These are phyloP conservation scores for Posidonia australis DNA, from an alignment of 106 monocot species.

Conservation along the genomic window DNA sequence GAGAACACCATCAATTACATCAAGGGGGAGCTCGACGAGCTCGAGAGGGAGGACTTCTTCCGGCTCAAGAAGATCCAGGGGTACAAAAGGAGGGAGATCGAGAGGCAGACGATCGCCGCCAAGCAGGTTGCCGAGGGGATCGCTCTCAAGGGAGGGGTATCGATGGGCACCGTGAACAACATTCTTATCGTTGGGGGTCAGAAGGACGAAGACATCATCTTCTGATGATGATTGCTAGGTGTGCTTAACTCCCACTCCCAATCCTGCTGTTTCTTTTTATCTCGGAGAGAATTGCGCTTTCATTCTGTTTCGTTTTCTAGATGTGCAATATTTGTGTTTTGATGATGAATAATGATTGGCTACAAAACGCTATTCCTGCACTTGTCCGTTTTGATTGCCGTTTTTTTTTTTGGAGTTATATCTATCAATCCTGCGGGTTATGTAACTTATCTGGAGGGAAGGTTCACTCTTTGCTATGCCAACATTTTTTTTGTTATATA, in stretches of 20 bases:
- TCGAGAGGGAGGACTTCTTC: constrained; percentile 97
- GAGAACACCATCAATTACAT: constrained; percentile 96
- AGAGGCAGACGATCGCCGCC: constrained; percentile 43
- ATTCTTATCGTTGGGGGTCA: constrained; percentile 41
- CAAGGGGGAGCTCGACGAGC: constrained; percentile 85
- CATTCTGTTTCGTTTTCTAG: not conserved
- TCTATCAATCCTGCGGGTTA: not conserved
- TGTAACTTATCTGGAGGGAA: not conserved
- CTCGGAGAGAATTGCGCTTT: too few relatives aligned
- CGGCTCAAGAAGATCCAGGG: constrained; percentile 94
- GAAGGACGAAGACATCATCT: constrained; percentile 87
- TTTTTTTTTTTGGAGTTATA: not conserved
- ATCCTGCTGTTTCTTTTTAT: not conserved
- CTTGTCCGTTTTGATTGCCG: not conserved
- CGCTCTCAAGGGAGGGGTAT: constrained; percentile 54
- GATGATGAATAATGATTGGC: constrained; percentile 1
- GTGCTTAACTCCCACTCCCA: not conserved
- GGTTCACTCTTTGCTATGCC: not conserved
- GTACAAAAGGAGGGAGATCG: constrained; percentile 76
- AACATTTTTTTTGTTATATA: not conserved
- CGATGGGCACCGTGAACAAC: constrained; percentile 36
- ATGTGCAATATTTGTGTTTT: not conserved
- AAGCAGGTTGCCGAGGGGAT: constrained; percentile 24
- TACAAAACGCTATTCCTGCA: not conserved
- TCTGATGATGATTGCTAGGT: constrained; percentile 15